Evolutionary conservation across 108 stramenopile species (phyloP), one percentile per base, ranked within the genome.

Genomic region (Bacterosira constricta): DNA sequence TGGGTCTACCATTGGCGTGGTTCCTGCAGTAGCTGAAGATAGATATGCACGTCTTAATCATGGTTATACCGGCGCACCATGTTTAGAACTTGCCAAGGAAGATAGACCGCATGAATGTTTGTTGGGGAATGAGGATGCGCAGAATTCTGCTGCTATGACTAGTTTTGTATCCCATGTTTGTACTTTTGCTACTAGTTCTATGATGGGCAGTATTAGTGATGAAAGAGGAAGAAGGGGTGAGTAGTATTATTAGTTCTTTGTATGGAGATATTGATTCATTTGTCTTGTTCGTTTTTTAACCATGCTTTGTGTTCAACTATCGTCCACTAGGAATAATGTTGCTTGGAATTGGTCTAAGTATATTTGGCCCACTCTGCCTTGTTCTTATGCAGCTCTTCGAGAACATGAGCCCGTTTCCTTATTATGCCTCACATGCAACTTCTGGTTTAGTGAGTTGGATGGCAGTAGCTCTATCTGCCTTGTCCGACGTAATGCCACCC

Each of bases 201-300:
- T 90, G 71, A 75, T 90, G 42, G 93, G 93, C 50, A 87, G 86
- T 35, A 78, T 90, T 15, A 90, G 89, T 73, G 93, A 94, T 69
- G 85, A 88, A 58, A 64, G 78, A 64, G 93, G 93, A 34, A 52
- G 92, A 66, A 76, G 85, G 71, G 71, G 79, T 85, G 47, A 61
- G 81, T 53, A n/a, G 38, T 15, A 35, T 27, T 25, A 31, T 2
- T 44, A 20, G 32, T 55, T 54, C 32, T 54, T 12, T 12, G 53
- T 31, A 17, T 4, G 6, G 11, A 54, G 15, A 42, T 42, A 42
- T 42, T 42, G 2, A 6, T 2, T 2, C 54, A 35, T 34, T 31
- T 34, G 34, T 18, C 13, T 1, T n/a, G n/a, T 41, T 41, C 39
- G 12, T 41, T 41, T 41, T 12, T 41, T 41, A 11, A 11, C 39